These are phyloP conservation scores for Salvia hispanica DNA, from an alignment of 257 asterid genomes.

Conservation along the genomic window DNA sequence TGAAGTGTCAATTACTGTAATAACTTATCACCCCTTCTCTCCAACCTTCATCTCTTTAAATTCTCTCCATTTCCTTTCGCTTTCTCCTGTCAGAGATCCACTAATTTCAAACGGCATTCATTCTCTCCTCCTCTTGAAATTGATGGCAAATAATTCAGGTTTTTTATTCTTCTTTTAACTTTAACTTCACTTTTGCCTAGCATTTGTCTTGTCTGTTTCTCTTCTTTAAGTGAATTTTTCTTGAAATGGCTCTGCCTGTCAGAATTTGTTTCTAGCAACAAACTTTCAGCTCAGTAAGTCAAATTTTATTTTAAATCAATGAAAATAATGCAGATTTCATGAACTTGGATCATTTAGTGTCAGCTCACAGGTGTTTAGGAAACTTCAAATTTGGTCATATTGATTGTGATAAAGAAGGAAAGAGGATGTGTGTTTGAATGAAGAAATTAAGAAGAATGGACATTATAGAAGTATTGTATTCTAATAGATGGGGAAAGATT, in stretches of 20 bases:
- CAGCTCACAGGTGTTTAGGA: background rate
- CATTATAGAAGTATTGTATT: background rate
- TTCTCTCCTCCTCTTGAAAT: slow-evolving; percentile 21
- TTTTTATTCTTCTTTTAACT: background rate
- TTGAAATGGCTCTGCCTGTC: background rate
- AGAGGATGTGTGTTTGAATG: background rate
- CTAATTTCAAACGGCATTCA: background rate
- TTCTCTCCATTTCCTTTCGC: background rate
- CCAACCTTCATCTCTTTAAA: background rate
- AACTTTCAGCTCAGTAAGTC: background rate
- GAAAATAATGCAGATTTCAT: slow-evolving; percentile 12
- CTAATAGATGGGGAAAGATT: slow-evolving; percentile 5
- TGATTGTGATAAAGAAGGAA: background rate
- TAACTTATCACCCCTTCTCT: slow-evolving; percentile 5
- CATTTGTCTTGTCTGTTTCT: slow-evolving; percentile 9
- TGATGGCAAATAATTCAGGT: slow-evolving; percentile 39
- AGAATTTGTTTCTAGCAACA: background rate
- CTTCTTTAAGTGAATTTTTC: background rate
- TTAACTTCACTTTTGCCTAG: slow-evolving; percentile 5
- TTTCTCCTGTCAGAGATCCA: background rate
- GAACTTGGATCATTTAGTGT: slow-evolving; percentile 13
- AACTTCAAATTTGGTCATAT: background rate
- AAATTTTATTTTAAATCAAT: background rate
- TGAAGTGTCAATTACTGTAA: slow-evolving; percentile 12
- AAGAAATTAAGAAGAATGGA: background rate